Percentiles rank a stretch among this genome's conserved stretches.
Evolutionary conservation across 805 yeast species (phyloP).

Genomic region (Spathaspora sp.): DNA sequence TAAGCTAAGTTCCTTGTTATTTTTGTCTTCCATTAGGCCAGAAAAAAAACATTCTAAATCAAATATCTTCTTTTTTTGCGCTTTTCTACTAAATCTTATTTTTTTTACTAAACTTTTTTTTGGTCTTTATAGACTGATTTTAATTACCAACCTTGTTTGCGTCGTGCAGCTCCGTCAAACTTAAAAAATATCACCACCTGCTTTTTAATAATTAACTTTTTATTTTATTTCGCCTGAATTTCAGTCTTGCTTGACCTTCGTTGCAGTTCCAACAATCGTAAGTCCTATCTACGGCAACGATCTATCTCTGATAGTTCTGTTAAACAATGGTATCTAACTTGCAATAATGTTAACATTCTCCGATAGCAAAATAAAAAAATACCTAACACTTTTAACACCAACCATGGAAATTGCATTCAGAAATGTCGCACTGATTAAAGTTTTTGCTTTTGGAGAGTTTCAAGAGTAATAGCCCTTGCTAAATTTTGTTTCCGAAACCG

Average conservation of each 20-base stretch:
- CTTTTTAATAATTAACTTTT: not conserved
- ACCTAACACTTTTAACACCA: too few species aligned
- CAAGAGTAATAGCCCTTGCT: not conserved
- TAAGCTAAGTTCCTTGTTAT: too few species aligned
- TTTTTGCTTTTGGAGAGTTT: too few species aligned
- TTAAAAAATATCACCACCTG: not conserved
- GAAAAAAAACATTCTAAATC: not conserved
- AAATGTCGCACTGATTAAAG: too few species aligned
- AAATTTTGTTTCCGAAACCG: not conserved
- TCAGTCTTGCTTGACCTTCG: not conserved
- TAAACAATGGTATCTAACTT: too few species aligned
- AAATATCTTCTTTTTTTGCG: not conserved
- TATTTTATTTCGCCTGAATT: not conserved
- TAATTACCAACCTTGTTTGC: not conserved
- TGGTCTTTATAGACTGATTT: not conserved
- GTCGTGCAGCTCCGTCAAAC: constrained; percentile 1
- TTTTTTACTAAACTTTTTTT: not conserved
- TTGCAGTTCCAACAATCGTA: not conserved
- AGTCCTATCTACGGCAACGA: not conserved
- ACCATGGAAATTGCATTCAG: too few species aligned
- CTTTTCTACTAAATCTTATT: not conserved
- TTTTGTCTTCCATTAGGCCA: not conserved
- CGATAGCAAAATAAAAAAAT: too few species aligned
- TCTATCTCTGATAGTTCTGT: too few species aligned
- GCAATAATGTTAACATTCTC: too few species aligned